Evolutionary conservation across 805 yeast species (phyloP).

Genomic region (Suhomyces canberraensis): DNA sequence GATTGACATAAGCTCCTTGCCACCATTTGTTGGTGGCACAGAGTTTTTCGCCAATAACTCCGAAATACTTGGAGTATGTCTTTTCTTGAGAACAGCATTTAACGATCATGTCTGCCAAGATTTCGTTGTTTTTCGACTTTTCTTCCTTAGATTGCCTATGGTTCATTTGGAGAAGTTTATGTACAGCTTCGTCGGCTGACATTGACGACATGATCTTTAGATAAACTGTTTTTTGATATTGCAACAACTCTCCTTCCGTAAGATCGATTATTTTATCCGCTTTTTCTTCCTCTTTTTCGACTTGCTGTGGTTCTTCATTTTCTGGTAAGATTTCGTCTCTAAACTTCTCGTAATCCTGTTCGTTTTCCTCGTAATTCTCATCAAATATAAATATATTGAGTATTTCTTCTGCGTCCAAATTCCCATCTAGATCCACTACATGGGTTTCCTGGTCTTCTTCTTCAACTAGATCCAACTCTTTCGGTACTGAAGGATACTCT

Average conservation of each 20-base stretch:
- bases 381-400: conserved; percentile 54
- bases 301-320: conserved; percentile 11
- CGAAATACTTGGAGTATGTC: conserved; percentile 82
- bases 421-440: conserved; percentile 51
- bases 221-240: conserved; percentile 74
- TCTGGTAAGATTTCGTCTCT: conserved; percentile 47
- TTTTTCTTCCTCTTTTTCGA: conserved; percentile 11
- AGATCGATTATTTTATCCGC: conserved; percentile 49
- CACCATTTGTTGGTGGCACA: conserved; percentile 51
- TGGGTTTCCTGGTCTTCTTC: conserved; percentile 62
- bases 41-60: conserved; percentile 68
- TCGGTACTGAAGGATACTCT: conserved; percentile 36
- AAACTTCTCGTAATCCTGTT: conserved; percentile 44
- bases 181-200: conserved; percentile 91
- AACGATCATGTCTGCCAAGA: conserved; percentile 67
- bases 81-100: conserved; percentile 84
- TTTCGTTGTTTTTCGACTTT: conserved; percentile 37
- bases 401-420: conserved; percentile 42
- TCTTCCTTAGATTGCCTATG: conserved; percentile 10
- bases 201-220: conserved; percentile 83
- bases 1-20: conserved; percentile 49
- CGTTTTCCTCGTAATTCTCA: conserved; percentile 47
- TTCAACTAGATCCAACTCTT: conserved; percentile 58
- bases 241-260: conserved; percentile 61
- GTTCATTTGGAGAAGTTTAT: conserved; percentile 61